Base-by-base conservation (phyloP, 2,329 filamentous ascomycete species). In the Colletotrichum sojae region DNA sequence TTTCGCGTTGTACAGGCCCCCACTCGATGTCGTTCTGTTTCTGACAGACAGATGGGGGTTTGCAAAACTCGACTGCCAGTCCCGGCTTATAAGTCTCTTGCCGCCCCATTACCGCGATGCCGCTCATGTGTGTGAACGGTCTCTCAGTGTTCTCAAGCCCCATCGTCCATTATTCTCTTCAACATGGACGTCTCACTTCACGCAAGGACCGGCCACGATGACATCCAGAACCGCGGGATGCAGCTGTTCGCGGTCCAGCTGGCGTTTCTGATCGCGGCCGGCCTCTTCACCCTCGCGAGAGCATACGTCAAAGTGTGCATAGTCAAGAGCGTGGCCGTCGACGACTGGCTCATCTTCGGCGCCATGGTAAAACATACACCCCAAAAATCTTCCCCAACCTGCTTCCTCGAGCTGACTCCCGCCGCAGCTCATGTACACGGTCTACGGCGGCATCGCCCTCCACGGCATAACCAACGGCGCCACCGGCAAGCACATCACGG, bases 341-440 rank as follows among this genome's bases (percentile, higher is more conserved):
- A 88, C 56, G 86, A 88, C 77, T 83, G 79, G 71, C 74, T 86
- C 53, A 85, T 86, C 73, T 76, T 86, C 22, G 56, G 77, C 31
- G 82, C 83, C 3, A 75, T 85, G 76, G 85, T 87, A 75, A 66
- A 76, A 73, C 49, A 4, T 10, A 16, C 36, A 39, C 10, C 13
- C 6, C 6, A 9, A 46, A 18, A 31, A 25, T 3, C 3, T 3
- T 49, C 49, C 49, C 40, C 6, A 8, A 10, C 20, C 15, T 52
- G 6, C 13, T 22, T 8, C 31, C 18, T 12, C 3, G 25, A 12
- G 20, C 56, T 55, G 16, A 70, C 40, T 9, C 9, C 43, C 13
- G 12, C 36, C 13, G 13, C 36, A 83, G 82, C 27, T 80, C 20
- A 68, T 76, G 15, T 83, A 82, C 69, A 76, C 76, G 1, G 75